These are phyloP conservation scores for Kandelia obovata DNA, from an alignment of 345 rosid genomes.

Conservation along the genomic window DNA sequence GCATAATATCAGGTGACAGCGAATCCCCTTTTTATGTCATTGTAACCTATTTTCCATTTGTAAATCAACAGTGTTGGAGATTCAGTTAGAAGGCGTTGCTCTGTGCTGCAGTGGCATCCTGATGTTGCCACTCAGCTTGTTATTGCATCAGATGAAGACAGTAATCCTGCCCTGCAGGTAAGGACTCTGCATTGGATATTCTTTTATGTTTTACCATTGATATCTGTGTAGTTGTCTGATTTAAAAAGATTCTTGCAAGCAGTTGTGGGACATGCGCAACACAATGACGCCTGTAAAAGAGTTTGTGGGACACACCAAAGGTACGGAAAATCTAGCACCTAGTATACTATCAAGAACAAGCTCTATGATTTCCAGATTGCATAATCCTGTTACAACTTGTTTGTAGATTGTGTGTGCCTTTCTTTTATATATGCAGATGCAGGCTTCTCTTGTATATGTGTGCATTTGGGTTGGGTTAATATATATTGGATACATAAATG, in stretches of 20 bases:
- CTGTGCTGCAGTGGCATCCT: constrained; percentile 99
- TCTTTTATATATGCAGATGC: no score
- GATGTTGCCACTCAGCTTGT: constrained; percentile 94
- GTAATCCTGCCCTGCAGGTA: constrained; percentile 81
- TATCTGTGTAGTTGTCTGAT: neutral
- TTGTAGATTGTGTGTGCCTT: no score
- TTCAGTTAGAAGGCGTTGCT: constrained; percentile 89
- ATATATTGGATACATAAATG: no score
- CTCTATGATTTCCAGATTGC: no score
- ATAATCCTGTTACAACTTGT: no score
- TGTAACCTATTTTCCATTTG: constrained; percentile 18
- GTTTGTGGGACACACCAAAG: constrained; percentile 88
- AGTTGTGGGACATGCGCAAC: constrained; percentile 99
- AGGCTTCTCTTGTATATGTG: no score
- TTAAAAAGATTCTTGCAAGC: constrained; percentile 25
- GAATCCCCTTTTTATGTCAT: neutral
- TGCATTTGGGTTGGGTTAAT: no score
- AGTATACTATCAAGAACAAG: neutral
- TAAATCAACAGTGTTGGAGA: constrained; percentile 72
- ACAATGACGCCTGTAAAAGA: constrained; percentile 81
- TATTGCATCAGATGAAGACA: constrained; percentile 97
- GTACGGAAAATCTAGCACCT: constrained; percentile 32
- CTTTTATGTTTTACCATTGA: neutral
- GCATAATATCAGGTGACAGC: neutral
- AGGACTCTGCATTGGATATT: constrained; percentile 5